A percentile compares a stretch with the other conserved stretches of the same genome.
Evolutionary conservation across 2,329 filamentous ascomycete genomes (phyloP).

Genomic region (Aspergillus nomiae): DNA sequence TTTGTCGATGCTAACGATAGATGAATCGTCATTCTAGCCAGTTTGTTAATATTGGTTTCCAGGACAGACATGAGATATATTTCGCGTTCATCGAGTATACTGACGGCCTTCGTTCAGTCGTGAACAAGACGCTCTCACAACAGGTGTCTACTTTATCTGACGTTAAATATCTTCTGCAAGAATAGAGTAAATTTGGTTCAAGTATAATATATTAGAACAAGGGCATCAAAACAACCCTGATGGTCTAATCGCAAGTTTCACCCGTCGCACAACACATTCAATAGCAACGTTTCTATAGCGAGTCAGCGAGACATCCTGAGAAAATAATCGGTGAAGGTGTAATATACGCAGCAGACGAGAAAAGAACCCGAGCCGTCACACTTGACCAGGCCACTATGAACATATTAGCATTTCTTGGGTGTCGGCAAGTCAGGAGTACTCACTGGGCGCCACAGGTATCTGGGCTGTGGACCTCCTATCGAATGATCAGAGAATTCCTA

Average conservation of each 20-base stretch:
- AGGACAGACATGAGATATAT: too few species aligned
- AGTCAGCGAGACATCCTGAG: not conserved
- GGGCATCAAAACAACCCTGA: not conserved
- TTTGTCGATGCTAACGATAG: too few species aligned
- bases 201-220: too few species aligned
- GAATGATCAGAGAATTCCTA: not conserved
- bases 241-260: too few species aligned
- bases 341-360: constrained; percentile 13
- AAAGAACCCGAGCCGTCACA: constrained; percentile 10
- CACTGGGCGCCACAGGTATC: constrained; percentile 7
- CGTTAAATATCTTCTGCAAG: too few species aligned
- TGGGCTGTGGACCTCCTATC: constrained; percentile 8
- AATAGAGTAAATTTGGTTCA: too few species aligned
- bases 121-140: too few species aligned
- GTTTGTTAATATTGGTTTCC: too few species aligned
- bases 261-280: not conserved
- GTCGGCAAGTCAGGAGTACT: not conserved
- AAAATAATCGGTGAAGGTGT: not conserved
- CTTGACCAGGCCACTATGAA: constrained; percentile 7
- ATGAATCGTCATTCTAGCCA: too few species aligned
- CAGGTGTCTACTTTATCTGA: too few species aligned
- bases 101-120: too few species aligned
- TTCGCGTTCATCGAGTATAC: too few species aligned
- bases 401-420: constrained; percentile 1
- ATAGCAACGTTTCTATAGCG: constrained; percentile 2